Base-by-base conservation (phyloP, 164 flowering plant species). In the Buxus sempervirens region DNA sequence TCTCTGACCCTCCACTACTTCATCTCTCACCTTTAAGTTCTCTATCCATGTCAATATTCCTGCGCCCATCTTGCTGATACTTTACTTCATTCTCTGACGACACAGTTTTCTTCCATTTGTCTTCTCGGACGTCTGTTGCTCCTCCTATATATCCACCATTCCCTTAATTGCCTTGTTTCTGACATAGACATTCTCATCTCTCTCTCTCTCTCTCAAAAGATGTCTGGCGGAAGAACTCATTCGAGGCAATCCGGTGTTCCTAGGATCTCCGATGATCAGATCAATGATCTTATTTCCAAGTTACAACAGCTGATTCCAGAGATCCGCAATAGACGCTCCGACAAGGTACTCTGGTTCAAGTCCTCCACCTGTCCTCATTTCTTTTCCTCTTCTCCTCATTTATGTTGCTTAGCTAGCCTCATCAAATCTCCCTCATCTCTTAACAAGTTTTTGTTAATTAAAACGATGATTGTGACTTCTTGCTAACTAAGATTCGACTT, bases 261-360 rank as follows among this genome's bases (percentile, higher is more conserved):
- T 5, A 81, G 86, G 68, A 81, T 81, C 76, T 64, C 73, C 0
- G 89, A 87, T 64, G 85, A 84, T 68, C 87, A 87, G 76, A 85
- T 85, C 69, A 77, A 78, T 36, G 85, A 85, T 14, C 85, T 87
- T 16, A 77, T 85, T 10, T 77, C 84, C 70, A 87, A 82, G 74
- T 71, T 87, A 42, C 86, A 85, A 49, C 83, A 86, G 60, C 81
- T 83, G 55, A 80, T 87, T 27, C 89, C 91, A 26, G 86, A 85
- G 78, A 74, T 85, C 58, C 86, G 81, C 18, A 53, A 71, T 23
- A 72, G 82, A 54, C 83, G 77, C 58, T 74, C 88, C 0, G 77
- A 83, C 71, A 83, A 82, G 88, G 91, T 87, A 23, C 9, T 45
- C 6, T 16, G 27, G 5, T 27, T 13, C 28, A 4, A 12, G 9